Evolutionary conservation across 139 green algal genomes (phyloP), one percentile per base, ranked within the genome.

Genomic region (Medakamo hakoo): DNA sequence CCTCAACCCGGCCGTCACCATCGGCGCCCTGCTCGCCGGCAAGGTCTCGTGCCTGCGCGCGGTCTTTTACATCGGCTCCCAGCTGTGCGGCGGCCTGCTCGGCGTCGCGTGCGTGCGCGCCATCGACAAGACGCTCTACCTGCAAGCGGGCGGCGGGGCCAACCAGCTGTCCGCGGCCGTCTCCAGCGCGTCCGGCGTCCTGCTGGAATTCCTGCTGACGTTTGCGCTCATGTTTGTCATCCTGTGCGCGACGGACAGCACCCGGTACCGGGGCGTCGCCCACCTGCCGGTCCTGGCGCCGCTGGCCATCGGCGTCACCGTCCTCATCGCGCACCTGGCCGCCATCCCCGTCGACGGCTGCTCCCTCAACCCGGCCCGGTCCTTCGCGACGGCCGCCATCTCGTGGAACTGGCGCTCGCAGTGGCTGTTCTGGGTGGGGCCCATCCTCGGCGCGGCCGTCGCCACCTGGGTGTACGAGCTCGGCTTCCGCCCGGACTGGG

Each of bases 21-120:
- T 70, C 29, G 31, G 31, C 30, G 25, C 62, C 18, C 18, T 71
- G 2, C 22, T 59, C 32, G 63, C 68, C n/a, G 57, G 55, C 25
- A 71, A 59, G 25, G 73, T 84, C 32, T 79, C 62, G 58, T 66
- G 92, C 24, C 73, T 76, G 28, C 63, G 63, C 30, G 69, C 32
- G 3, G 9, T 68, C 55, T n/a, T 29, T 23, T 69, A 75, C 69
- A 68, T 63, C 4, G 27, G 61, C 18, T 27, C 32, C 14, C 69
- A 75, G 60, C n/a, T 56, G 9, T 16, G 26, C 1, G 68, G 68
- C 26, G 58, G 58, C 49, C 48, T 31, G 26, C 24, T 66, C 16
- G 68, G 52, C 49, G 49, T 58, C 28, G 24, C 29, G 3, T 58
- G 70, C 19, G 48, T 74, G 30, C 62, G 30, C n/a, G 55, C 49